These are phyloP conservation scores for Piper longum DNA, from an alignment of 164 flowering plant species.

Conservation along the genomic window DNA sequence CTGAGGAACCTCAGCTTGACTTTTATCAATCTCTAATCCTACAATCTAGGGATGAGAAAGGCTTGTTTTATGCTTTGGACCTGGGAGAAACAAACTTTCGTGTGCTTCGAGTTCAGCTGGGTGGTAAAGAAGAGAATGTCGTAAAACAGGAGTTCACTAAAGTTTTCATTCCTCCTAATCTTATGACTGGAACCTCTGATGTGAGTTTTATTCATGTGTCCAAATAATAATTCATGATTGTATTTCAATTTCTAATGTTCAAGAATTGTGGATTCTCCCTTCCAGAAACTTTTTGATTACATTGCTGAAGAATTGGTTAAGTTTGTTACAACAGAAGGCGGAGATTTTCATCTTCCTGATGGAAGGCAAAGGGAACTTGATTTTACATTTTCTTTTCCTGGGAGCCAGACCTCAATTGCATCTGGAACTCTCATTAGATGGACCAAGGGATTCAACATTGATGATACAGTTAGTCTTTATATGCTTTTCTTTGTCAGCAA, in stretches of 20 bases:
- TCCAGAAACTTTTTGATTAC: conserved; percentile 39
- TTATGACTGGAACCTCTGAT: conserved; percentile 22
- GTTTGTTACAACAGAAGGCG: conserved; percentile 21
- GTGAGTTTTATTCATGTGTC: conserved; percentile 7
- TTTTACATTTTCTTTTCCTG: conserved; percentile 36
- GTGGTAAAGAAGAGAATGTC: conserved; percentile 34
- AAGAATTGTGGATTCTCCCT: not conserved
- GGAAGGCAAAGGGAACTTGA: conserved; percentile 26
- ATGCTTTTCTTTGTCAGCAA: conserved; percentile 7
- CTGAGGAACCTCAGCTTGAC: not conserved
- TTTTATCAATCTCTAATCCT: not conserved
- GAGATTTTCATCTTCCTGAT: conserved; percentile 2
- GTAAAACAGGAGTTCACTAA: conserved; percentile 25
- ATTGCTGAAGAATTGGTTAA: conserved; percentile 34
- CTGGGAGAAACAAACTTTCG: conserved; percentile 33
- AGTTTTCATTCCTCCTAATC: conserved; percentile 26
- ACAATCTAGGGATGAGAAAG: conserved; percentile 38
- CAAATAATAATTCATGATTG: not conserved
- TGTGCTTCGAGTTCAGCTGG: conserved; percentile 28
- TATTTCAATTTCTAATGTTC: not conserved
- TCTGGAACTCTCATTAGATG: conserved; percentile 24
- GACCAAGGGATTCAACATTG: conserved; percentile 25
- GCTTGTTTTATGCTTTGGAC: conserved; percentile 48
- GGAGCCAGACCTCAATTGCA: conserved; percentile 13
- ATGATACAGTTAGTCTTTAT: conserved; percentile 27